These are phyloP conservation scores for Flammula alnicola DNA, from an alignment of 1,284 basidiomycete species.

Conservation along the genomic window DNA sequence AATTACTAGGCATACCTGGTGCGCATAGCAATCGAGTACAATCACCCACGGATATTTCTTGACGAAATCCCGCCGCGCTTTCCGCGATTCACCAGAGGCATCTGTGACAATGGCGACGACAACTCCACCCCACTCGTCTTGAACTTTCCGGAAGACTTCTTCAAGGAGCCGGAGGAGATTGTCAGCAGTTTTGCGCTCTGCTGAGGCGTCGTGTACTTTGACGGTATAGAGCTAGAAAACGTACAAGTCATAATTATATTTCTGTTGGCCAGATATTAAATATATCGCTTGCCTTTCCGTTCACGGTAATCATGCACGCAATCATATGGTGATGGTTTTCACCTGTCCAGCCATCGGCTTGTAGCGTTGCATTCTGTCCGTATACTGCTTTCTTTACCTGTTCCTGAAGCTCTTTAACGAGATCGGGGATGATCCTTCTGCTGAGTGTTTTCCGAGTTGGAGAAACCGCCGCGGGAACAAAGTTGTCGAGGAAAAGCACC, in stretches of 20 bases:
- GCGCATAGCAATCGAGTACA: constrained; percentile 40
- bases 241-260: not conserved
- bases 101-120: constrained; percentile 38
- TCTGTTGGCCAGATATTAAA: not conserved
- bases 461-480: constrained; percentile 22
- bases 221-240: constrained; percentile 30
- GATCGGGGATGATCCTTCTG: constrained; percentile 6
- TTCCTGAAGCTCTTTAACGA: constrained; percentile 6
- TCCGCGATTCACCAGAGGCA: constrained; percentile 39
- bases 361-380: constrained; percentile 23
- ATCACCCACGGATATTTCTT: constrained; percentile 31
- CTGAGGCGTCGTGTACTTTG: constrained; percentile 31
- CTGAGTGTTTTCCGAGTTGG: constrained; percentile 18
- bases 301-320: constrained; percentile 33
- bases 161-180: constrained; percentile 31
- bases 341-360: constrained; percentile 38
- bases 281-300: constrained; percentile 27
- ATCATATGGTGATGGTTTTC: constrained; percentile 34
- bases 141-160: constrained; percentile 21
- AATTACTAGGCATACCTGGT: constrained; percentile 34
- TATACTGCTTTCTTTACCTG: constrained; percentile 1
- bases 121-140: constrained; percentile 27
- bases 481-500: constrained; percentile 27
- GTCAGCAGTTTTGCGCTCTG: constrained; percentile 34
- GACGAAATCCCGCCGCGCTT: constrained; percentile 28